Conservation (phyloP, 345 rosid genomes). For the Garcia nutans region DNA sequence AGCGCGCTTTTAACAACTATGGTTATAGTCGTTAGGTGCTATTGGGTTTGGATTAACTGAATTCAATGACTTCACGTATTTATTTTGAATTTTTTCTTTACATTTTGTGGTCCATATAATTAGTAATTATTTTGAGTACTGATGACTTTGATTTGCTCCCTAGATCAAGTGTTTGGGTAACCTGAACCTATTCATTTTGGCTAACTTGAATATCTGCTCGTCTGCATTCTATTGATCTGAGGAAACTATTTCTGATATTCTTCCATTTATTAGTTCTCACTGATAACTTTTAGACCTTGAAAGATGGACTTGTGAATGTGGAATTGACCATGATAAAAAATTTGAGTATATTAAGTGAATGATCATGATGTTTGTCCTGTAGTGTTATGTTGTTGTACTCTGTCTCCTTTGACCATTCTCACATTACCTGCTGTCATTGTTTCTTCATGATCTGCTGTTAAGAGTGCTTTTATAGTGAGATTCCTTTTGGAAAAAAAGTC, state of each 20-base stretch:
- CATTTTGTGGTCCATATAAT: not conserved
- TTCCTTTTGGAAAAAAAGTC: not conserved
- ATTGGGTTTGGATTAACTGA: not conserved
- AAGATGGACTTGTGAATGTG: not conserved
- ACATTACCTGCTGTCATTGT: not conserved
- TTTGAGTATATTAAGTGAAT: not conserved
- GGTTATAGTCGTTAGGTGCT: not conserved
- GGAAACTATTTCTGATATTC: not conserved
- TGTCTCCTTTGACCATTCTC: not conserved
- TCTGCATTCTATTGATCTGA: not conserved
- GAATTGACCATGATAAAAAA: not conserved
- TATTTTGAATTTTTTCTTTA: not conserved
- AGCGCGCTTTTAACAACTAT: too few relatives aligned
- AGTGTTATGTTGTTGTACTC: not conserved
- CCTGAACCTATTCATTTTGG: not conserved
- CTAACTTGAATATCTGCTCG: not conserved
- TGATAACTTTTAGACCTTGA: not conserved
- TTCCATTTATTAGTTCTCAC: not conserved
- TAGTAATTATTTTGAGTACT: not conserved
- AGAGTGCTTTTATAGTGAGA: conserved; percentile 2
- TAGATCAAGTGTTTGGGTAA: not conserved
- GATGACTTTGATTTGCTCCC: not conserved
- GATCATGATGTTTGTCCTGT: not conserved
- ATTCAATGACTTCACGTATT: not conserved
- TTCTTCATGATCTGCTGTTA: not conserved